A percentile compares a stretch with the other conserved stretches of the same genome.
Evolutionary conservation across 768 basidiomycete genomes (phyloP).

Genomic region (Hemileccinum rubropunctum): DNA sequence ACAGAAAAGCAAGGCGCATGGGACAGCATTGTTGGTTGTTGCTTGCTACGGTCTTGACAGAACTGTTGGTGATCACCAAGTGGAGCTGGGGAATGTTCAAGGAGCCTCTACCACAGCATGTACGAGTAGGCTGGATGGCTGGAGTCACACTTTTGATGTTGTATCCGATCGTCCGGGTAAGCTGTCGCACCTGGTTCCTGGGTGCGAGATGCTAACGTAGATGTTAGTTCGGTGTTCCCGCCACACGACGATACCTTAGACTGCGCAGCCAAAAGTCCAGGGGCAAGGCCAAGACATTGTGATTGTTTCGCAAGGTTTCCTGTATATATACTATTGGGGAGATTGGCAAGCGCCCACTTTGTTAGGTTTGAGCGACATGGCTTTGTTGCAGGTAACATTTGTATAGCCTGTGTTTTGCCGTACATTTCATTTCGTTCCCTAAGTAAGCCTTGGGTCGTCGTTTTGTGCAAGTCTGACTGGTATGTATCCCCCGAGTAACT

Average conservation of each 20-base stretch:
- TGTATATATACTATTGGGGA: no score
- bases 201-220: constrained; percentile 9
- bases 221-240: constrained; percentile 64
- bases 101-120: constrained; percentile 56
- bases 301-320: no score
- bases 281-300: constrained; percentile 32
- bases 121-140: constrained; percentile 67
- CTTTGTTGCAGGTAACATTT: no score
- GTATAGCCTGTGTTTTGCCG: no score
- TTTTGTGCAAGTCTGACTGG: no score
- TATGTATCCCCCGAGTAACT: no score
- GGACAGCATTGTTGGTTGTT: constrained; percentile 87
- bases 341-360: no score
- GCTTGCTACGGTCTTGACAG: constrained; percentile 81
- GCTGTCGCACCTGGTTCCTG: constrained; percentile 17
- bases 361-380: no score
- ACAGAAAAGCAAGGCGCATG: constrained; percentile 81
- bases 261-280: constrained; percentile 37
- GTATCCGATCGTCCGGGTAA: constrained; percentile 68
- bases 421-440: neutral
- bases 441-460: neutral
- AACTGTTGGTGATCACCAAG: constrained; percentile 76
- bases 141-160: constrained; percentile 57
- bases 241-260: constrained; percentile 50
- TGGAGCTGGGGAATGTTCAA: constrained; percentile 75